phyloP scores from a whole-genome alignment of 331 rosid species.

The Quercus lobata region DNA sequence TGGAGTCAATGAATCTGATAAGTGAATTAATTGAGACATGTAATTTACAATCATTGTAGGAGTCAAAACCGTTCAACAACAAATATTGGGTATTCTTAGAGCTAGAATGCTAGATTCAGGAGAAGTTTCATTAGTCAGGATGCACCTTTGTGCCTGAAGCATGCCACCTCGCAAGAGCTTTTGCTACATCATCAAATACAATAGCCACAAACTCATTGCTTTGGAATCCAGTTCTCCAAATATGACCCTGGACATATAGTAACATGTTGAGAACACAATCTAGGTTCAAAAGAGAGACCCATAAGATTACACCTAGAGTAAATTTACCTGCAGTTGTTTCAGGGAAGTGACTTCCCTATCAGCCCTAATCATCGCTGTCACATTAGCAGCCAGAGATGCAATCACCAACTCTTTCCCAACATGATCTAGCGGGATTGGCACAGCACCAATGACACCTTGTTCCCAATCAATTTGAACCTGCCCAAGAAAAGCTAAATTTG shows the following conservation, averaged over 20 bases:
- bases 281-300: slow-evolving; percentile 17
- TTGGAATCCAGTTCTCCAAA: slow-evolving; percentile 83
- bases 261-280: too few species aligned
- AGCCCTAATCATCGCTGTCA: slow-evolving; percentile 87
- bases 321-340: slow-evolving; percentile 84
- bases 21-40: too few species aligned
- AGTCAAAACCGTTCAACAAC: too few species aligned
- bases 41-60: too few species aligned
- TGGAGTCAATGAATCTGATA: too few species aligned
- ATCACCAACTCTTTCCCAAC: slow-evolving; percentile 71
- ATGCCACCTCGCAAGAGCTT: slow-evolving; percentile 83
- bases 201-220: slow-evolving; percentile 75
- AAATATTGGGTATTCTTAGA: too few species aligned
- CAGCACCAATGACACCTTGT: slow-evolving; percentile 65
- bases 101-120: not conserved
- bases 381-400: slow-evolving; percentile 73
- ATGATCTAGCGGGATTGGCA: slow-evolving; percentile 71
- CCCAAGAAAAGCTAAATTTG: too few species aligned
- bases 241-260: slow-evolving; percentile 67
- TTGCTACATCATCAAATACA: slow-evolving; percentile 80
- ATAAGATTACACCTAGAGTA: slow-evolving; percentile 2
- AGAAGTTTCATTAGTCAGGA: not conserved
- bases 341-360: slow-evolving; percentile 82
- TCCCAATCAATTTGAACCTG: slow-evolving; percentile 85
- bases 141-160: slow-evolving; percentile 68